Evolutionary conservation across 768 basidiomycete species (phyloP), one percentile per base, ranked within the genome.

Genomic region (Pleurotus ostreatus): DNA sequence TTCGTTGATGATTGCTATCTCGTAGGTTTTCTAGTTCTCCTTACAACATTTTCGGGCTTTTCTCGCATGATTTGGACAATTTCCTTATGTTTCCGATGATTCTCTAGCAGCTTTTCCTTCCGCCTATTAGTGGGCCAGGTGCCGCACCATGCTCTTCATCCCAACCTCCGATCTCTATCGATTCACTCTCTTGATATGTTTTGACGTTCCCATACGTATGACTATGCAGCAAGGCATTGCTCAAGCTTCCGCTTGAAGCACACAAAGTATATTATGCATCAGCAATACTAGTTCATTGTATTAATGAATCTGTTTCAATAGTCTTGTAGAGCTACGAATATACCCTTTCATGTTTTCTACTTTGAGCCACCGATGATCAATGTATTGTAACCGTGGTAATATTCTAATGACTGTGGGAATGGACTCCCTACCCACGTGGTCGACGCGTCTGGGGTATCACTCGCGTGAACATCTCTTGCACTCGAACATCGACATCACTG

Each of bases 271-370:
- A 18, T 40, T 53, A 43, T 34, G 18, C 16, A 34, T 30, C 34
- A 16, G 7, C 30, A 53, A 39, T 53, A 52, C 51, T 52, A 53
- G n/a, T 39, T 39, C 26, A 53, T 53, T 53, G 51, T 53, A 53
- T 23, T 53, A 53, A 53, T 53, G 51, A 53, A 43, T 53, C 11
- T 53, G 51, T 53, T 20, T 30, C 48, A 41, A 53, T 41, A 53
- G 51, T 34, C 30, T 34, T 34, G 30, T 34, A 34, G 30, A 34
- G 30, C 30, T 34, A 34, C 9, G 30, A 34, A 34, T 34, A 34
- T 34, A 34, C 30, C 30, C 30, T 34, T 34, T 34, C 9, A 34
- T 11, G 30, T 34, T 34, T 12, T 34, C 30, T 34, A 34, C 11
- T 9, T 30, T 1, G 5, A 25, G 23, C 23, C 23, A 23, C 23